These are phyloP conservation scores for slime mould (Dictyostelium discoideum) DNA, from an alignment of 78 protist species.

Conservation along the genomic window dicty_2.7 NC_007091.3:2485001-2485500, in stretches of 20 bases:
- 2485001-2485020: constrained; percentile 34
- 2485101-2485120: constrained; percentile 29
- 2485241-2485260: not conserved
- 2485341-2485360: too few species aligned
- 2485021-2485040: constrained; percentile 36
- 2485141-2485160: not conserved
- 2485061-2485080: constrained; percentile 57
- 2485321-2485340: too few species aligned
- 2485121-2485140: not conserved
- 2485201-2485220: not conserved
- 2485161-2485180: too few species aligned
- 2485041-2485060: constrained; percentile 68
- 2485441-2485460: too few species aligned
- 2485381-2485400: too few species aligned
- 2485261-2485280: not conserved
- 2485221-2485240: not conserved
- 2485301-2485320: too few species aligned
- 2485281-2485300: not conserved
- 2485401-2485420: too few species aligned
- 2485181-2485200: not conserved
- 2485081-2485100: constrained; percentile 48
- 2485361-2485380: too few species aligned
- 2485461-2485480: too few species aligned
- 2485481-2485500: too few species aligned
- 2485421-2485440: too few species aligned